Conservation (phyloP, 305 asterid species). For the Coffea humblotiana region DNA sequence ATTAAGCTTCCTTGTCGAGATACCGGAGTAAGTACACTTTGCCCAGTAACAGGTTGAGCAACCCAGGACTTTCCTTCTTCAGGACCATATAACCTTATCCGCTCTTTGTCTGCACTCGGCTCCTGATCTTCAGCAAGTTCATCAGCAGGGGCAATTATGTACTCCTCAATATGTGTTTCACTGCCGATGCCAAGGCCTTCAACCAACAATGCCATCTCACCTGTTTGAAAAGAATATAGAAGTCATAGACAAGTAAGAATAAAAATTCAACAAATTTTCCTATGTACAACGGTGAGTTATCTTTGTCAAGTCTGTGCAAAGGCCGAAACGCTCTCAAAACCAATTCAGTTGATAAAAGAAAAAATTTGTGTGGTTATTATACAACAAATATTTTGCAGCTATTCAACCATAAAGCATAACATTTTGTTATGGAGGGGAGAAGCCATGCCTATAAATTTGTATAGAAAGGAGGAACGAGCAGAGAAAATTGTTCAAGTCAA, state of each 20-base stretch:
- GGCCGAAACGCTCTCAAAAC: not conserved
- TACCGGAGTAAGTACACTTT: conserved; percentile 30
- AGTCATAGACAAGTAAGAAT: no score
- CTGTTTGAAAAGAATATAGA: conserved; percentile 10
- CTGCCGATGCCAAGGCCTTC: conserved; percentile 48
- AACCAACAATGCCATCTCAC: conserved; percentile 44
- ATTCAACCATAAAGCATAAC: conserved; percentile 1
- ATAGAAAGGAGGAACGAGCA: not conserved
- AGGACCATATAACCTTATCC: conserved; percentile 35
- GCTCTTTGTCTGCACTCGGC: conserved; percentile 27
- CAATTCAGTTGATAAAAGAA: not conserved
- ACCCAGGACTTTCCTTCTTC: conserved; percentile 40
- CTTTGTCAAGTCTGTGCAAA: not conserved
- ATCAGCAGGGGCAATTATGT: conserved; percentile 33
- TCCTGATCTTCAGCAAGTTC: conserved; percentile 31
- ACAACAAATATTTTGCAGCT: not conserved
- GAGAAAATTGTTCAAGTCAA: not conserved
- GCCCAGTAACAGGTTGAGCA: conserved; percentile 40
- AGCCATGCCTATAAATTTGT: not conserved
- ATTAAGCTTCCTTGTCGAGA: conserved; percentile 38
- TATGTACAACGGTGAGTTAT: not conserved
- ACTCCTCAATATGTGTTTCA: conserved; percentile 37
- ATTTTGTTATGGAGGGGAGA: not conserved
- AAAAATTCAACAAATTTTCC: not conserved
- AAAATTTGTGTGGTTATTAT: not conserved